Conservation (phyloP, 768 basidiomycete species). For the Auriscalpium microsporum region DNA sequence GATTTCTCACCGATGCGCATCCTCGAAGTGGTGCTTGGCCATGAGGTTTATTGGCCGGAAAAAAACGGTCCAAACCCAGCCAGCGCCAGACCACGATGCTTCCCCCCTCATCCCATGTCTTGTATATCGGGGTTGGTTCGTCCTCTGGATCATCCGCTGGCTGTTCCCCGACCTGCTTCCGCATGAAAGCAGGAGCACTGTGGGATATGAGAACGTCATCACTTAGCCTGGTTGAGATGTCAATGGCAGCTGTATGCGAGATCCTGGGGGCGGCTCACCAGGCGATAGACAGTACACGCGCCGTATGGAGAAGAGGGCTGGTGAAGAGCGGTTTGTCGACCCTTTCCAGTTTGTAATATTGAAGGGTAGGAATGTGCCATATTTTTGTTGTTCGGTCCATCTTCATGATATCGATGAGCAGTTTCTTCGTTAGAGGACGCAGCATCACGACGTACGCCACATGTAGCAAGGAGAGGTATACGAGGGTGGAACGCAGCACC, state of each 20-base stretch:
- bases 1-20: conserved; percentile 46
- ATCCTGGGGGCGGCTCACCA: conserved; percentile 36
- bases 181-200: conserved; percentile 22
- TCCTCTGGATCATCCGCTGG: conserved; percentile 16
- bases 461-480: conserved; percentile 63
- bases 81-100: conserved; percentile 58
- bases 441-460: conserved; percentile 45
- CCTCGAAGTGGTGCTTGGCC: conserved; percentile 38
- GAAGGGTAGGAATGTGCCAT: conserved; percentile 47
- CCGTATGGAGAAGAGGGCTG: conserved; percentile 55
- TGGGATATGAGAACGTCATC: conserved; percentile 28
- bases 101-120: conserved; percentile 28
- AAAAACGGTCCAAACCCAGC: conserved; percentile 58
- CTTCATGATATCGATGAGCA: conserved; percentile 27
- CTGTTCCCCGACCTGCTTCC: conserved; percentile 11
- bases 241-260: neutral
- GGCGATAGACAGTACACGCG: conserved; percentile 51
- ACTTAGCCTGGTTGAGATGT: neutral
- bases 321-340: conserved; percentile 77
- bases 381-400: conserved; percentile 71
- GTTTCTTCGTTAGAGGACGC: neutral
- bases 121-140: neutral
- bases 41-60: conserved; percentile 36
- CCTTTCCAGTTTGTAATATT: conserved; percentile 34
- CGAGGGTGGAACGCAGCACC: conserved; percentile 61